phyloP scores from a whole-genome alignment of 805 yeast genomes.

The Suhomyces sp. region DNA sequence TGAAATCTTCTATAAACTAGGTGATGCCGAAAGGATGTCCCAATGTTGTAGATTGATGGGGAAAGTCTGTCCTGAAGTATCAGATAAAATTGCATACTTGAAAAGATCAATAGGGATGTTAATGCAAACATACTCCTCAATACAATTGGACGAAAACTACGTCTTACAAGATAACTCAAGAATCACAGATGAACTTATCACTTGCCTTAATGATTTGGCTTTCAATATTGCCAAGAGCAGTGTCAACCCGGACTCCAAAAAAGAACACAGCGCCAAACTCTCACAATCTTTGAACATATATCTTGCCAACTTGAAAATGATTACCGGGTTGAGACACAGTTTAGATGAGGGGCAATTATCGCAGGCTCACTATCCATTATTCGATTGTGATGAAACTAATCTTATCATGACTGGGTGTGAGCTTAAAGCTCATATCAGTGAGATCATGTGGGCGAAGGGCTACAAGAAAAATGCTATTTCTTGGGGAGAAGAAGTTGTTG shows the following conservation, averaged over 20 bases:
- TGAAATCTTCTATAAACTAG: slow-evolving; percentile 35
- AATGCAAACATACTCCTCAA: slow-evolving; percentile 24
- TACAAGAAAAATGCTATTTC: slow-evolving; percentile 37
- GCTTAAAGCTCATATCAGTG: slow-evolving; percentile 39
- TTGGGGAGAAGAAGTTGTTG: slow-evolving; percentile 44
- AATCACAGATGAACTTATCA: slow-evolving; percentile 38
- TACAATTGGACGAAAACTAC: slow-evolving; percentile 23
- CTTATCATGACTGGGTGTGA: slow-evolving; percentile 30
- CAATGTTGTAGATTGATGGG: slow-evolving; percentile 39
- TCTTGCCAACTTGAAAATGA: slow-evolving; percentile 30
- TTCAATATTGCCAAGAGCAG: slow-evolving; percentile 23
- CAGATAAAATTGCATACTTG: slow-evolving; percentile 26
- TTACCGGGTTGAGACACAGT: slow-evolving; percentile 19
- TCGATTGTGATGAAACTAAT: slow-evolving; percentile 33
- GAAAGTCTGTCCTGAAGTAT: slow-evolving; percentile 20
- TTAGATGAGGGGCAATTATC: slow-evolving; percentile 15
- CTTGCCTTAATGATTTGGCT: slow-evolving; percentile 36
- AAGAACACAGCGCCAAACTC: slow-evolving; percentile 15
- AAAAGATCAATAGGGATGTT: slow-evolving; percentile 35
- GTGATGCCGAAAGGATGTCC: slow-evolving; percentile 41
- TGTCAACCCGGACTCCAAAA: too few species aligned
- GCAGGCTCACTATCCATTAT: slow-evolving; percentile 36
- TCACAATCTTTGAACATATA: slow-evolving; percentile 35
- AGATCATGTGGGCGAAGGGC: slow-evolving; percentile 43
- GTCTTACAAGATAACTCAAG: slow-evolving; percentile 26